phyloP scores from a whole-genome alignment of 768 basidiomycete species.

The Mycena indigotica region DNA sequence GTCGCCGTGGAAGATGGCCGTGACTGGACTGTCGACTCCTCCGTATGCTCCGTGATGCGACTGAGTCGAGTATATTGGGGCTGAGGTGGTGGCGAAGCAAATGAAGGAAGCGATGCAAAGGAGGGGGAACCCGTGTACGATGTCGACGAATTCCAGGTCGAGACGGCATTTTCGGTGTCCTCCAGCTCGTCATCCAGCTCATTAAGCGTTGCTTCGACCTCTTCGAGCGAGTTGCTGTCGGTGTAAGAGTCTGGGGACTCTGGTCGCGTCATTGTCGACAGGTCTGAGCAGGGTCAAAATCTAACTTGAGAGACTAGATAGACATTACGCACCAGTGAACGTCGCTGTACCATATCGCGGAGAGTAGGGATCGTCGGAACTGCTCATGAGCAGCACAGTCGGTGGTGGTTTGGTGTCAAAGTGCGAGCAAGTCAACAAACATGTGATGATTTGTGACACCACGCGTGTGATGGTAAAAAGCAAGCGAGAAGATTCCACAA shows the following conservation, averaged over 20 bases:
- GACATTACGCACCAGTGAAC: slow-evolving; percentile 22
- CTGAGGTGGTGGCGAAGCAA: slow-evolving; percentile 39
- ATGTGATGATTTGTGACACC: neutral
- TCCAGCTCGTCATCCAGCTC: slow-evolving; percentile 70
- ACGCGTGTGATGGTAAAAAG: neutral
- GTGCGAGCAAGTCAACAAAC: neutral
- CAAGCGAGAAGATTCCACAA: neutral
- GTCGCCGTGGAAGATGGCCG: slow-evolving; percentile 55
- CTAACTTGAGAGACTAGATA: neutral
- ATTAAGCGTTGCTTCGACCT: slow-evolving; percentile 71
- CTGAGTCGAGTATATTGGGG: slow-evolving; percentile 54
- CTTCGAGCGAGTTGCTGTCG: slow-evolving; percentile 64
- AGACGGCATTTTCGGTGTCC: slow-evolving; percentile 63
- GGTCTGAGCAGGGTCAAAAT: neutral
- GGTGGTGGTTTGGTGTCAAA: neutral
- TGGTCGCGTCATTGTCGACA: neutral
- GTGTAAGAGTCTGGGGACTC: slow-evolving; percentile 40
- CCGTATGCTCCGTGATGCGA: slow-evolving; percentile 78
- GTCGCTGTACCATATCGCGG: slow-evolving; percentile 54
- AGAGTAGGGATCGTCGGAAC: slow-evolving; percentile 40
- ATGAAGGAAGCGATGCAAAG: slow-evolving; percentile 45
- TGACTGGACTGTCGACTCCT: slow-evolving; percentile 48
- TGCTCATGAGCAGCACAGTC: slow-evolving; percentile 11
- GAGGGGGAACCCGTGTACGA: slow-evolving; percentile 52
- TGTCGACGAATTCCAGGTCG: slow-evolving; percentile 59